A percentile compares a stretch with the other conserved stretches of the same genome.
phyloP scores from a whole-genome alignment of 257 asterid species.

The Knoxia roxburghii region DNA sequence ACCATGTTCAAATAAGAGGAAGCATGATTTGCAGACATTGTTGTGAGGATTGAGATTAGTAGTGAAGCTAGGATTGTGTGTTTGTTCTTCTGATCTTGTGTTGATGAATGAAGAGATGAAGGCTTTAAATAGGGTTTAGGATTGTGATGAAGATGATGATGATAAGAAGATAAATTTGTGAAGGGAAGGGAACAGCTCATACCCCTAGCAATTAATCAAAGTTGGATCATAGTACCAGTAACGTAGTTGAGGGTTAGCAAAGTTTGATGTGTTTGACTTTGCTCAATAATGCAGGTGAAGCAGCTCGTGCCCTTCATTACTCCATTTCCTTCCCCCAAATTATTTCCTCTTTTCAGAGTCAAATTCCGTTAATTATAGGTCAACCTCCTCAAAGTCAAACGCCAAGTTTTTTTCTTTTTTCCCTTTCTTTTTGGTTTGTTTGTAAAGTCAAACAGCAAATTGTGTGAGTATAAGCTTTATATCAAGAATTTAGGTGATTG shows the following conservation, averaged over 20 bases:
- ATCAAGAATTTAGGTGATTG: too few species aligned
- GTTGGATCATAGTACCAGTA: not conserved
- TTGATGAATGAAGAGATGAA: not conserved
- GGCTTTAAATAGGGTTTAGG: conserved; percentile 35
- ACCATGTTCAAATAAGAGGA: not conserved
- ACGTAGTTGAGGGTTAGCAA: conserved; percentile 7
- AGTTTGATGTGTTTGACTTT: conserved; percentile 5
- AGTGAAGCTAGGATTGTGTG: not conserved
- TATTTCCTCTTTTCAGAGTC: conserved; percentile 12
- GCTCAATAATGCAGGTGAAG: conserved; percentile 11
- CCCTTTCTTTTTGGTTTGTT: too few species aligned
- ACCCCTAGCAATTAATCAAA: conserved; percentile 12
- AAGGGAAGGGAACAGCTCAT: conserved; percentile 42
- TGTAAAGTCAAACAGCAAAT: too few species aligned
- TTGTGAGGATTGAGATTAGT: not conserved
- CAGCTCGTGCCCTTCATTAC: conserved; percentile 30
- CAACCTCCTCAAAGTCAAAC: not conserved
- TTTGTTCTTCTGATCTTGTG: not conserved
- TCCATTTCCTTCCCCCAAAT: conserved; percentile 1
- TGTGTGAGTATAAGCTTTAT: too few species aligned
- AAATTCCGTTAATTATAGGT: not conserved
- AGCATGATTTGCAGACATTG: not conserved
- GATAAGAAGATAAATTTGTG: not conserved
- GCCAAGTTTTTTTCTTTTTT: not conserved
- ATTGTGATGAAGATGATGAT: conserved; percentile 1